Conservation (phyloP, 208 protist genomes). For the Naegleria fowleri region DNA sequence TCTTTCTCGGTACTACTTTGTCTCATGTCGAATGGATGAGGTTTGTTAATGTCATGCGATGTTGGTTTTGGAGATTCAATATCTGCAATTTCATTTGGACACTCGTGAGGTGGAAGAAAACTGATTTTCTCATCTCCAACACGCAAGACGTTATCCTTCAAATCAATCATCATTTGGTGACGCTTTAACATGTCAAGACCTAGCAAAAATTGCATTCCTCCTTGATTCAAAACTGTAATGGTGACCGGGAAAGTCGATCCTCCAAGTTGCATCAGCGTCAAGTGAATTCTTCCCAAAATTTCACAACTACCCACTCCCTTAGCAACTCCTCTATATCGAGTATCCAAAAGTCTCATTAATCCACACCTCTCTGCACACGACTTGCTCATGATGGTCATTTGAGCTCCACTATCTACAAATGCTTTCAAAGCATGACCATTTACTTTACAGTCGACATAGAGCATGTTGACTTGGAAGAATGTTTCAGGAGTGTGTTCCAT, state of each 20-base stretch:
- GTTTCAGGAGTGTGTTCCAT: conserved; percentile 87
- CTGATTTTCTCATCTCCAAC: conserved; percentile 49
- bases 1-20: background rate
- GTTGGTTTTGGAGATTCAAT: background rate
- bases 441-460: conserved; percentile 79
- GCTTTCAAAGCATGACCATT: conserved; percentile 79
- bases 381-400: conserved; percentile 69
- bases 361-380: conserved; percentile 70
- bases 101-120: conserved; percentile 58
- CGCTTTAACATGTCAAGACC: conserved; percentile 85
- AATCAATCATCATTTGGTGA: conserved; percentile 67
- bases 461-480: conserved; percentile 75
- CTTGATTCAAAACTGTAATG: conserved; percentile 72
- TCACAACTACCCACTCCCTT: conserved; percentile 74
- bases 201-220: conserved; percentile 76
- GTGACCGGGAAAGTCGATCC: conserved; percentile 64
- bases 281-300: conserved; percentile 85
- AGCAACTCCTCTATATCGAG: conserved; percentile 64
- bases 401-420: conserved; percentile 83
- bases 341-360: conserved; percentile 76
- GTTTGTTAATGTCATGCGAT: background rate
- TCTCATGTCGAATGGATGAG: background rate
- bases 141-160: conserved; percentile 53
- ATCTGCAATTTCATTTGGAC: conserved; percentile 36
- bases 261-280: conserved; percentile 64